These are phyloP conservation scores for Penicillium antarcticum DNA, from an alignment of 495 filamentous ascomycete genomes.

Conservation along the genomic window DNA sequence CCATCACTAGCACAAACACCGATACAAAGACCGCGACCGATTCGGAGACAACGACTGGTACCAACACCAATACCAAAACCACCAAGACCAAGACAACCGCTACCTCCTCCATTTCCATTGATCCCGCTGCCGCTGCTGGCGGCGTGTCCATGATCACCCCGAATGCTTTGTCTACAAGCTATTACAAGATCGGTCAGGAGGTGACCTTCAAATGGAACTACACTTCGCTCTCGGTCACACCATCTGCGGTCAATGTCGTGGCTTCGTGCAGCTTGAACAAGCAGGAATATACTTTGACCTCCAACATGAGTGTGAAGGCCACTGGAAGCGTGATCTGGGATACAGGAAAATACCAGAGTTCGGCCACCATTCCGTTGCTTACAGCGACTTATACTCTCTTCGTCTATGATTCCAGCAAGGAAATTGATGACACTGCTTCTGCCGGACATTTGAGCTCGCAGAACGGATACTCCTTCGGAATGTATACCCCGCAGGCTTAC, in stretches of 20 bases:
- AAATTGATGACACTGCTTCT: constrained; percentile 56
- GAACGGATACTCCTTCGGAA: constrained; percentile 66
- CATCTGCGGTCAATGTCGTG: constrained; percentile 75
- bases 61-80: constrained; percentile 20
- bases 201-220: constrained; percentile 95
- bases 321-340: constrained; percentile 73
- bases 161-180: constrained; percentile 54
- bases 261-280: constrained; percentile 70
- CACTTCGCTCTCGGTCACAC: constrained; percentile 76
- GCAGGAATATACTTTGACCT: constrained; percentile 62
- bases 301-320: constrained; percentile 56
- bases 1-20: constrained; percentile 15
- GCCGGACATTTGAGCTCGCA: constrained; percentile 71
- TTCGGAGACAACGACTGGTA: not conserved
- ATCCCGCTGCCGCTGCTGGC: constrained; percentile 63
- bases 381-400: constrained; percentile 80
- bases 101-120: constrained; percentile 45
- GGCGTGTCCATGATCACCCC: constrained; percentile 83
- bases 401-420: constrained; percentile 70
- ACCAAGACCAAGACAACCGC: constrained; percentile 34
- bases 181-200: constrained; percentile 85
- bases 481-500: constrained; percentile 73
- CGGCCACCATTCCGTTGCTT: constrained; percentile 58
- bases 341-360: constrained; percentile 64
- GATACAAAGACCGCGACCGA: constrained; percentile 21